Evolutionary conservation across 306 rosid genomes (phyloP).

Genomic region (Nissolia schottii): DNA sequence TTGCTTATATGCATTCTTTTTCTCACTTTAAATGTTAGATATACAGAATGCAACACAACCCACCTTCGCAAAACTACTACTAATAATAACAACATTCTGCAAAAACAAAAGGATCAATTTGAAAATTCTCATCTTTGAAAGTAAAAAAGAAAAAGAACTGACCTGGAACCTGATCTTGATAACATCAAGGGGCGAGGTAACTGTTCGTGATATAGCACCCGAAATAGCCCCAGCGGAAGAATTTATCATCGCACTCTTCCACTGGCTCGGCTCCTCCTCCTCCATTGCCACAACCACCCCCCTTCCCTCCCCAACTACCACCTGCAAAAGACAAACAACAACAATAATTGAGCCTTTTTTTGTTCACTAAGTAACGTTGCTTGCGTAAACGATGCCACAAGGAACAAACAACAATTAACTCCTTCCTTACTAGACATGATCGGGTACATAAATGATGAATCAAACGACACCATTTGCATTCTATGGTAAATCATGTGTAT

Average conservation of each 20-base stretch:
- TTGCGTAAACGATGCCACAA: too few species aligned
- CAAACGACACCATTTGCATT: too few species aligned
- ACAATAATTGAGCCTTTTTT: neutral
- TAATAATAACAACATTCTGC: neutral
- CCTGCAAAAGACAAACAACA: conserved; percentile 19
- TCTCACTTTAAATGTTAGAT: neutral
- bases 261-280: conserved; percentile 76
- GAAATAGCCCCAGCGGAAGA: conserved; percentile 80
- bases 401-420: too few species aligned
- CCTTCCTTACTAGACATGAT: too few species aligned
- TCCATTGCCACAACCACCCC: conserved; percentile 49
- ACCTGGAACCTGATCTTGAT: conserved; percentile 99
- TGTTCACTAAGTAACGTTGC: too few species aligned
- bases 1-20: neutral
- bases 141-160: neutral
- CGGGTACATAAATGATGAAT: too few species aligned
- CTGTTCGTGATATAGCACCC: conserved; percentile 77
- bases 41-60: neutral
- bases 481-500: too few species aligned
- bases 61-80: neutral
- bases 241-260: conserved; percentile 61
- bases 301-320: conserved; percentile 31
- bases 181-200: conserved; percentile 94
- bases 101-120: neutral
- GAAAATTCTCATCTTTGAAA: neutral